Evolutionary conservation across 2,329 filamentous ascomycete genomes (phyloP).

Genomic region (Dendryphion nanum): DNA sequence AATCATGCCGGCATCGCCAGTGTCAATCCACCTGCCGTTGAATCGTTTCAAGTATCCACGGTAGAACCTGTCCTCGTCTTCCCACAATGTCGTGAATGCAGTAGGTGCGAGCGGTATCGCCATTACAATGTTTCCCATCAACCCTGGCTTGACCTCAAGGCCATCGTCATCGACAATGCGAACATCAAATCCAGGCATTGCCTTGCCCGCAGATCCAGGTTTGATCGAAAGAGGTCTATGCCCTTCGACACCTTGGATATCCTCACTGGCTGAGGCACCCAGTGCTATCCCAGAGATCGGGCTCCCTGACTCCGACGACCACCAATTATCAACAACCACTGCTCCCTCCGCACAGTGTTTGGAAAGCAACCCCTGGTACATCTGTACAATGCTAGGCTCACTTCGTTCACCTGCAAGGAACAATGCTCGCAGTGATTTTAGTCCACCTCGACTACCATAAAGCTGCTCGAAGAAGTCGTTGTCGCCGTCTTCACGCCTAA

Average conservation of each 20-base stretch:
- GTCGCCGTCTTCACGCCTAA: conserved; percentile 79
- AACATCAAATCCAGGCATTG: conserved; percentile 90
- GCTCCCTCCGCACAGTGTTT: conserved; percentile 64
- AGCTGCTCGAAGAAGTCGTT: conserved; percentile 63
- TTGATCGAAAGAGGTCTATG: conserved; percentile 61
- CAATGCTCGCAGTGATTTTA: conserved; percentile 70
- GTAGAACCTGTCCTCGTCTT: conserved; percentile 83
- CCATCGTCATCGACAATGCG: conserved; percentile 80
- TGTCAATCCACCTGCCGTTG: conserved; percentile 79
- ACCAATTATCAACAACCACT: conserved; percentile 70
- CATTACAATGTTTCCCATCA: conserved; percentile 90
- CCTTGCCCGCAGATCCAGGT: conserved; percentile 84
- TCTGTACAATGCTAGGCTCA: conserved; percentile 78
- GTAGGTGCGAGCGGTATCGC: conserved; percentile 80
- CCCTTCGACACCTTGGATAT: conserved; percentile 46
- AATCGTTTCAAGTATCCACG: conserved; percentile 83
- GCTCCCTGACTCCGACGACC: conserved; percentile 69
- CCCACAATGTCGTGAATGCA: conserved; percentile 81
- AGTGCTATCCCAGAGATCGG: conserved; percentile 67
- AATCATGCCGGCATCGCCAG: conserved; percentile 84
- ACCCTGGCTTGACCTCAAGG: conserved; percentile 65
- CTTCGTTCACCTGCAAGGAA: conserved; percentile 89
- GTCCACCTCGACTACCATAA: conserved; percentile 62
- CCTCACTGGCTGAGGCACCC: conserved; percentile 59
- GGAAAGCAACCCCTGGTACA: conserved; percentile 72